These are phyloP conservation scores for Leccinum disarticulatum DNA, from an alignment of 768 basidiomycete species.

Conservation along the genomic window DNA sequence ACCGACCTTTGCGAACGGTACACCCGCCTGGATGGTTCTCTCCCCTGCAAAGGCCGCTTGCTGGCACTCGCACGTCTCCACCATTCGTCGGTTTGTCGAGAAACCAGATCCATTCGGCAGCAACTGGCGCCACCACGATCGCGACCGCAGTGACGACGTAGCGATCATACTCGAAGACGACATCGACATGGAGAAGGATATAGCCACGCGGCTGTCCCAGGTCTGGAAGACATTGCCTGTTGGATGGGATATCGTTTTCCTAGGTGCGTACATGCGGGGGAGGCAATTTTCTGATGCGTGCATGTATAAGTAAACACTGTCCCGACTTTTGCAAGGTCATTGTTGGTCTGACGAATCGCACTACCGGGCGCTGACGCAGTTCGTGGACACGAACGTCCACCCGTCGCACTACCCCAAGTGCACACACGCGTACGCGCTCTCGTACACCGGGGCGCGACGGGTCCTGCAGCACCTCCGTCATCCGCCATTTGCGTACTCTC, in stretches of 20 bases:
- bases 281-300: neutral
- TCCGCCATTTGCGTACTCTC: conserved; percentile 72
- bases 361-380: conserved; percentile 37
- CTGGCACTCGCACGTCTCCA: conserved; percentile 66
- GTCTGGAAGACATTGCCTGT: conserved; percentile 55
- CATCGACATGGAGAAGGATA: conserved; percentile 71
- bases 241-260: conserved; percentile 72
- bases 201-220: conserved; percentile 38
- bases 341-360: conserved; percentile 75
- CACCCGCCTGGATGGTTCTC: conserved; percentile 51
- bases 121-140: neutral
- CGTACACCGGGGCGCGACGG: conserved; percentile 57
- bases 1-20: conserved; percentile 31
- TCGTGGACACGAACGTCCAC: conserved; percentile 40
- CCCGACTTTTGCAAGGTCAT: conserved; percentile 48
- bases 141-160: conserved; percentile 31
- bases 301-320: neutral
- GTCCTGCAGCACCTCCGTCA: conserved; percentile 58
- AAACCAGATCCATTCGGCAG: conserved; percentile 21
- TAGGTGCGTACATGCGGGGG: conserved; percentile 44
- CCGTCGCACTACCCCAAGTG: conserved; percentile 64
- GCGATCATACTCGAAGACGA: conserved; percentile 75
- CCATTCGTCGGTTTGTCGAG: conserved; percentile 45
- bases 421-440: conserved; percentile 72
- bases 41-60: conserved; percentile 64